Conservation (phyloP, 148 eudicot species). For the Rhododendron ovatum region DNA sequence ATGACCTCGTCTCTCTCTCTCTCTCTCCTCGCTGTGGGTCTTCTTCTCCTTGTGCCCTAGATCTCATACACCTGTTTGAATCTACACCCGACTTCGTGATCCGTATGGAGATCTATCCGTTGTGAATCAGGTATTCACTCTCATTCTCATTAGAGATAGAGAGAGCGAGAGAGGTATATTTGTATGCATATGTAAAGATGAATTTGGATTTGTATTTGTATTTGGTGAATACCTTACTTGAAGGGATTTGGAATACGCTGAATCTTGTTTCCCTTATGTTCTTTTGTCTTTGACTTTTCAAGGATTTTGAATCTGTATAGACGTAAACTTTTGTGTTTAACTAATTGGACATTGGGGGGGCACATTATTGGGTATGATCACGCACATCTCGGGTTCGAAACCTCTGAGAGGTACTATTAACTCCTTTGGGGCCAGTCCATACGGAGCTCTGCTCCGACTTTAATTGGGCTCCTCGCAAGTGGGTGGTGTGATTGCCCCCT, state of each 20-base stretch:
- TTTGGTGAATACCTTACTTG: background rate
- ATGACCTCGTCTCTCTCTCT: background rate
- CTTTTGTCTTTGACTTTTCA: background rate
- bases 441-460: too few relatives aligned
- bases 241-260: background rate
- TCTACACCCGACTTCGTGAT: background rate
- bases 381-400: background rate
- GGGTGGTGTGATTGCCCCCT: background rate
- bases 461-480: background rate
- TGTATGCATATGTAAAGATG: background rate
- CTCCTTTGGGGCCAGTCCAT: background rate
- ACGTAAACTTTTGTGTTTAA: background rate
- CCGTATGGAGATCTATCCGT: background rate
- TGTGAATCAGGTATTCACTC: slow-evolving; percentile 11
- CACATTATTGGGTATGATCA: background rate
- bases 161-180: background rate
- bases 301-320: background rate
- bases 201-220: background rate
- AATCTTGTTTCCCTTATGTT: background rate
- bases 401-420: too few relatives aligned
- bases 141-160: slow-evolving; percentile 6
- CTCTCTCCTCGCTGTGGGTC: slow-evolving; percentile 1
- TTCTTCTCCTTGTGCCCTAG: slow-evolving; percentile 15
- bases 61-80: slow-evolving; percentile 6
- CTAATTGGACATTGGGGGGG: background rate